These are phyloP conservation scores for Fusarium marasasianum DNA, from an alignment of 2,329 filamentous ascomycete genomes.

Conservation along the genomic window DNA sequence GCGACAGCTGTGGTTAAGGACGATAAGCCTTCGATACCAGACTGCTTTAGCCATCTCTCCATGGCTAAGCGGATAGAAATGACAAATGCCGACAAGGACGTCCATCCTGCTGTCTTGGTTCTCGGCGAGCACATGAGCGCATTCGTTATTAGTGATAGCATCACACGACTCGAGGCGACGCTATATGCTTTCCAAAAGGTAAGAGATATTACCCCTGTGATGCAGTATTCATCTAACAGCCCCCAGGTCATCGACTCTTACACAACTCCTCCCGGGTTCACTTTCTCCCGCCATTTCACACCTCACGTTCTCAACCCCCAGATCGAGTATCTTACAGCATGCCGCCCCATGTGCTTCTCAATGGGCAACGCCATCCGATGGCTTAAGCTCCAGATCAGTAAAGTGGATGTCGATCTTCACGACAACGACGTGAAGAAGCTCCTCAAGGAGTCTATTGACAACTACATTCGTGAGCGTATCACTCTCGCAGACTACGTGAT, in stretches of 20 bases:
- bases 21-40: slow-evolving; percentile 70
- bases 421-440: slow-evolving; percentile 84
- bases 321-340: slow-evolving; percentile 93
- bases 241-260: slow-evolving; percentile 89
- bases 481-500: slow-evolving; percentile 89
- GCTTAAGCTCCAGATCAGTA: slow-evolving; percentile 91
- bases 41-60: slow-evolving; percentile 84
- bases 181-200: slow-evolving; percentile 90
- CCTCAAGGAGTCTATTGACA: slow-evolving; percentile 83
- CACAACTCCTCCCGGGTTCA: slow-evolving; percentile 83
- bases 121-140: slow-evolving; percentile 90
- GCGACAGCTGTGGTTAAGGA: slow-evolving; percentile 57
- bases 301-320: slow-evolving; percentile 92
- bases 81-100: slow-evolving; percentile 73
- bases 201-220: slow-evolving; percentile 26
- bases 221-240: background rate
- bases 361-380: slow-evolving; percentile 98
- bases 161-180: slow-evolving; percentile 86
- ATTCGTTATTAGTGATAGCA: slow-evolving; percentile 90
- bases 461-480: slow-evolving; percentile 90
- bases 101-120: slow-evolving; percentile 86
- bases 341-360: slow-evolving; percentile 93
- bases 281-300: slow-evolving; percentile 89
- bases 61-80: slow-evolving; percentile 67
- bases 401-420: slow-evolving; percentile 85